These are phyloP conservation scores for Gleditsia sinensis DNA, from an alignment of 306 rosid genomes.

Conservation along the genomic window DNA sequence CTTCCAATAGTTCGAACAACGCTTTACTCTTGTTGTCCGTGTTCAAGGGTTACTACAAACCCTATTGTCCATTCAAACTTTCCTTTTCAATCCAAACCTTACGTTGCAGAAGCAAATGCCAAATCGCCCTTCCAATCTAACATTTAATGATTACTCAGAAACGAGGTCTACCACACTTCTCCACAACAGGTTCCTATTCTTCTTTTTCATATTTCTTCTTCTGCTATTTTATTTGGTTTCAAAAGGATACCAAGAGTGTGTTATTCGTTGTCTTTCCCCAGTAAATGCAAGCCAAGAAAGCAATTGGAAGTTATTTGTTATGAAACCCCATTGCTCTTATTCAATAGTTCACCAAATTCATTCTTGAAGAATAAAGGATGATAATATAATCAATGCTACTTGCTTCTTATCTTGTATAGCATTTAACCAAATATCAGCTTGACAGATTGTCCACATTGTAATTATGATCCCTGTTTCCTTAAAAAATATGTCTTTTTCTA, in stretches of 20 bases:
- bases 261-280: too few relatives aligned
- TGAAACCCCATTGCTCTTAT: background rate
- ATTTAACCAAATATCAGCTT: background rate
- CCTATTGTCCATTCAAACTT: background rate
- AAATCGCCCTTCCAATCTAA: slow-evolving; percentile 65
- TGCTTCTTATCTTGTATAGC: background rate
- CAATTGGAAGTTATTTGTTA: background rate
- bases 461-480: background rate
- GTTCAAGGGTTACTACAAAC: background rate
- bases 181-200: slow-evolving; percentile 64
- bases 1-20: background rate
- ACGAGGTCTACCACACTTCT: slow-evolving; percentile 66
- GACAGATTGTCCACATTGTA: background rate
- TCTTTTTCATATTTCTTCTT: too few relatives aligned
- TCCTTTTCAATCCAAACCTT: background rate
- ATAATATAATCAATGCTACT: background rate
- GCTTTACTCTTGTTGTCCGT: background rate
- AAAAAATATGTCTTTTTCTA: background rate
- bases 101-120: too few relatives aligned
- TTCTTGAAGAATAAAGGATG: background rate
- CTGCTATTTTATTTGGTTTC: background rate
- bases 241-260: too few relatives aligned
- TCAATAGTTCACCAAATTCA: background rate
- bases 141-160: slow-evolving; percentile 58
- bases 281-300: too few relatives aligned